These are phyloP conservation scores for Fagus sylvatica DNA, from an alignment of 306 rosid genomes.

Conservation along the genomic window DNA sequence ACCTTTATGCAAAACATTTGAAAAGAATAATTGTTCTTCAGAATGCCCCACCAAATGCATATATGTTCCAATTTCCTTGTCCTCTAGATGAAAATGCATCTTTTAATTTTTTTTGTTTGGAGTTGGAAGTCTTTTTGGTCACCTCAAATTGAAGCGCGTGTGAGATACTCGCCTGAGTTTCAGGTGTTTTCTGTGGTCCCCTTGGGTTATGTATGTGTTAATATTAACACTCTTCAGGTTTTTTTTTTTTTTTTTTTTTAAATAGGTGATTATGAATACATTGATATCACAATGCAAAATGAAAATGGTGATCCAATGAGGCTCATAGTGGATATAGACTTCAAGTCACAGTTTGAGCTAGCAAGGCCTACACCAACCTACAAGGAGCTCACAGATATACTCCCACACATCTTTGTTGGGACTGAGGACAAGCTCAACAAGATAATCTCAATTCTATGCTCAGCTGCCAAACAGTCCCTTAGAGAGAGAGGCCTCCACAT, in stretches of 20 bases:
- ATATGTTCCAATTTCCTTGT: background rate
- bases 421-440: constrained; percentile 49
- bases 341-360: constrained; percentile 78
- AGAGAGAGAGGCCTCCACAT: constrained; percentile 69
- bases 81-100: background rate
- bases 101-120: too few relatives aligned
- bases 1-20: background rate
- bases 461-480: constrained; percentile 73
- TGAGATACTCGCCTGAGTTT: background rate
- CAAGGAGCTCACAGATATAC: constrained; percentile 45
- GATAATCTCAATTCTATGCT: constrained; percentile 55
- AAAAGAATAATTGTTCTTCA: background rate
- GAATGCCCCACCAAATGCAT: background rate
- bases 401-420: constrained; percentile 66
- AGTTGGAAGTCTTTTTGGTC: background rate
- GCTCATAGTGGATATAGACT: constrained; percentile 70
- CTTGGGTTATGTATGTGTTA: background rate
- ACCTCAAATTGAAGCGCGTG: background rate
- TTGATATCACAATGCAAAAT: constrained; percentile 44
- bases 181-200: background rate
- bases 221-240: background rate
- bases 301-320: constrained; percentile 34
- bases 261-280: constrained; percentile 68
- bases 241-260: background rate
- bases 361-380: constrained; percentile 67